A percentile compares a stretch with the other conserved stretches of the same genome.
These are phyloP conservation scores for Rhizophagus sp. DNA, from an alignment of 192 early-diverging fungal genomes.

Conservation along the genomic window DNA sequence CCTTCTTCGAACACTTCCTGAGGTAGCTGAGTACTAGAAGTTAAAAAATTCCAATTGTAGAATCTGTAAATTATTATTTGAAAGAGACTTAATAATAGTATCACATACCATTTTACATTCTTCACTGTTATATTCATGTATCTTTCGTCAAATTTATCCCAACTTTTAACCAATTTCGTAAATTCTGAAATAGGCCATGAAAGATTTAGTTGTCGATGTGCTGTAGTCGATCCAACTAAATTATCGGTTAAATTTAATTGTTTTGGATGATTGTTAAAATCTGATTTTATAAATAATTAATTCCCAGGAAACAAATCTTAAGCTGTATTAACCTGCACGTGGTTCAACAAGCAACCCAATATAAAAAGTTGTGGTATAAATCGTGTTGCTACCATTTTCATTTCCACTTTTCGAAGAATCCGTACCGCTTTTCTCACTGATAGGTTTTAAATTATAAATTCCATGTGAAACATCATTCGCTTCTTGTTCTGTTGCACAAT, in stretches of 20 bases:
- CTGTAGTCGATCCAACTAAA: conserved; percentile 44
- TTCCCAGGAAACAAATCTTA: neutral
- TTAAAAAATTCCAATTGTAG: neutral
- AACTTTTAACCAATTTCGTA: conserved; percentile 74
- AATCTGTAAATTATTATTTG: neutral
- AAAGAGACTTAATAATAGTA: neutral
- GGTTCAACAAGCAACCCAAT: conserved; percentile 77
- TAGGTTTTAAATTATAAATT: conserved; percentile 43
- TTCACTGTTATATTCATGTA: conserved; percentile 69
- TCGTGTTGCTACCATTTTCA: conserved; percentile 35
- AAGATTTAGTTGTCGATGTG: conserved; percentile 72
- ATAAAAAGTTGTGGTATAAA: conserved; percentile 79
- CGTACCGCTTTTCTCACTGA: conserved; percentile 32
- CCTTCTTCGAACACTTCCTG: neutral
- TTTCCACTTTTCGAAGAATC: conserved; percentile 10
- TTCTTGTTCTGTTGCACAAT: conserved; percentile 69
- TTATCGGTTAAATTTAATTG: conserved; percentile 12
- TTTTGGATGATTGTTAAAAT: too few species aligned
- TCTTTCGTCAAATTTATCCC: conserved; percentile 74
- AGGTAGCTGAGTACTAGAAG: neutral
- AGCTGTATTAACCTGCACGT: conserved; percentile 44
- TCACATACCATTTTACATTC: conserved; percentile 54
- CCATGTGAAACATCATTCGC: conserved; percentile 67
- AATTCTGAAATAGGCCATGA: conserved; percentile 83
- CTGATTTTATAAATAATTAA: neutral